A percentile compares a stretch with the other conserved stretches of the same genome.
phyloP scores from a whole-genome alignment of 176 grass and related monocot species.

The Aegilops speltoides region DNA sequence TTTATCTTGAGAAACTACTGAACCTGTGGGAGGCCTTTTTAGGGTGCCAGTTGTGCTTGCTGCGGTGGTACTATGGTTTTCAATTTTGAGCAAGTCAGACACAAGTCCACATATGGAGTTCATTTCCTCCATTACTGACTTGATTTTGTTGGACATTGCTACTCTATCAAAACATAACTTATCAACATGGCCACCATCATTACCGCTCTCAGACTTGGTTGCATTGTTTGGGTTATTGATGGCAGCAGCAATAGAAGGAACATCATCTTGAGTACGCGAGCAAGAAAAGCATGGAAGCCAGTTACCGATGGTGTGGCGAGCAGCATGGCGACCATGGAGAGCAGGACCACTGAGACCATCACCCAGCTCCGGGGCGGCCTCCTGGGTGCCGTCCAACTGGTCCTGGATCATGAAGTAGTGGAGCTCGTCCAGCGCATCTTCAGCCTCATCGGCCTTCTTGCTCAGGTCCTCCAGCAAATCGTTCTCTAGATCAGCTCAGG shows the following conservation, averaged over 20 bases:
- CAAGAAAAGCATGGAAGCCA: background rate
- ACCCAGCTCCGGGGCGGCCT: background rate
- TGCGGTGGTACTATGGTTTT: no score
- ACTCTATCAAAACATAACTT: background rate
- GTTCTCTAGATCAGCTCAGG: no score
- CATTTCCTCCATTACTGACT: background rate
- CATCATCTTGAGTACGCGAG: background rate
- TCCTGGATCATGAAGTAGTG: conserved; percentile 19
- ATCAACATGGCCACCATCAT: background rate
- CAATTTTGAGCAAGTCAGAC: background rate
- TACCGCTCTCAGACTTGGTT: no score
- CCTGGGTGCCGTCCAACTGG: background rate
- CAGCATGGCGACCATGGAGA: background rate
- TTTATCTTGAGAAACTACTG: no score
- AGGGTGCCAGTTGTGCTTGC: no score
- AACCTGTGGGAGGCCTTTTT: no score
- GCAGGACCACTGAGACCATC: background rate
- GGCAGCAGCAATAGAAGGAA: background rate
- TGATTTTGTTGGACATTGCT: background rate
- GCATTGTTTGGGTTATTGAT: no score
- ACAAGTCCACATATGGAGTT: background rate
- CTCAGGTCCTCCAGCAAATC: background rate
- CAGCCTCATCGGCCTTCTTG: background rate
- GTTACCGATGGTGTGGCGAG: background rate
- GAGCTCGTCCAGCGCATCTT: conserved; percentile 5